Conservation (phyloP, 2,329 filamentous ascomycete species). For the Madurella fahalii region DNA sequence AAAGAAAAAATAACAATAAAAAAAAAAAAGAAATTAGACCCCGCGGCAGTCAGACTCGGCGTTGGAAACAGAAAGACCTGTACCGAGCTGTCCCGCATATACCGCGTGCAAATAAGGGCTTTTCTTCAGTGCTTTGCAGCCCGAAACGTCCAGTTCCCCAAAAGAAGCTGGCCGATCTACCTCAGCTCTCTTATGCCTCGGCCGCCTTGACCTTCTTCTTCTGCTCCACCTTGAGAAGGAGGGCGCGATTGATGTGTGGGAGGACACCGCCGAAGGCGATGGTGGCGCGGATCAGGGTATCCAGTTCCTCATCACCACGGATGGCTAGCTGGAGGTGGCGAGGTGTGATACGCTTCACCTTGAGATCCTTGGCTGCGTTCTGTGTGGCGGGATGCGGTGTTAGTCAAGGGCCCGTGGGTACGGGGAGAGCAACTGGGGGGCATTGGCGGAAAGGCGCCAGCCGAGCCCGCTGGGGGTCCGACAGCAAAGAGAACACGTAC, state of each 20-base stretch:
- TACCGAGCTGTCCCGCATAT: conserved; percentile 2
- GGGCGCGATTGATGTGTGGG: conserved; percentile 96
- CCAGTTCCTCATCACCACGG: conserved; percentile 95
- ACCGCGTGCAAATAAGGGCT: conserved; percentile 2
- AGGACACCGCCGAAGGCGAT: conserved; percentile 98
- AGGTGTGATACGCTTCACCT: conserved; percentile 99
- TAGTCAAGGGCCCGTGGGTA: conserved; percentile 7
- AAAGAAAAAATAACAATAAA: no score
- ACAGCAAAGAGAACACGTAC: conserved; percentile 45
- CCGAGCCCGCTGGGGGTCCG: background rate
- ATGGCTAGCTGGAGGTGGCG: conserved; percentile 97
- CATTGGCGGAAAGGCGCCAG: background rate
- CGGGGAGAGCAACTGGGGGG: background rate
- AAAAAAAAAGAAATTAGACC: conserved; percentile 1
- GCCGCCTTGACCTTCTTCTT: conserved; percentile 38
- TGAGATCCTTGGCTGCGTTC: conserved; percentile 98
- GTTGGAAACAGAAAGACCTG: conserved; percentile 11
- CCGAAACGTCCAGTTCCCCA: background rate
- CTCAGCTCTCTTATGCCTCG: conserved; percentile 30
- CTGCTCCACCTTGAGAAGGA: conserved; percentile 55
- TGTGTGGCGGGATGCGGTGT: conserved; percentile 36
- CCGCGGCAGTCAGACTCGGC: conserved; percentile 2
- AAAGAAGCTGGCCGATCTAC: background rate
- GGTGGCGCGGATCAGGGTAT: conserved; percentile 94
- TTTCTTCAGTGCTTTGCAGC: background rate